phyloP scores from a whole-genome alignment of 176 grass and related monocot genomes.

The Coix lacrymajobi region DNA sequence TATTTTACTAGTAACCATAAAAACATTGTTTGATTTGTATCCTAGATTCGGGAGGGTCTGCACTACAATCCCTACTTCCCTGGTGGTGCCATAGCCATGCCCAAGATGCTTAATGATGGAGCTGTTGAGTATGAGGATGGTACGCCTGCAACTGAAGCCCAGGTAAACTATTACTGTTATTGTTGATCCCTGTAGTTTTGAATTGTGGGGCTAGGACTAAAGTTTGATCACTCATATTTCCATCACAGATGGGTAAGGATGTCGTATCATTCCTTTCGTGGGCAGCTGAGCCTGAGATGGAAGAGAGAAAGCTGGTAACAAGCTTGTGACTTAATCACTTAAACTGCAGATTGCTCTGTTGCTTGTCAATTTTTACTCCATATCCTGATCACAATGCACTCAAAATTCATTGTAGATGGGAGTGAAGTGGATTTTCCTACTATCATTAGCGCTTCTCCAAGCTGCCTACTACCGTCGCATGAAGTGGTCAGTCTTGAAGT shows the following conservation, averaged over 20 bases:
- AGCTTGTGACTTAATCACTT: neutral
- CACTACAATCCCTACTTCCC: conserved; percentile 99
- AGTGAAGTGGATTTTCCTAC: conserved; percentile 97
- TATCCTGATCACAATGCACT: neutral
- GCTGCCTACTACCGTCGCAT: conserved; percentile 96
- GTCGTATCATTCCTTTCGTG: conserved; percentile 88
- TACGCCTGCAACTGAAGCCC: conserved; percentile 90
- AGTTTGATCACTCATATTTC: conserved; percentile 11
- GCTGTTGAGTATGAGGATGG: conserved; percentile 95
- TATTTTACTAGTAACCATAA: neutral
- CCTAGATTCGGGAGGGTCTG: conserved; percentile 91
- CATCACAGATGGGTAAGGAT: conserved; percentile 94
- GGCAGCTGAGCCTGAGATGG: conserved; percentile 99
- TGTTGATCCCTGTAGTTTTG: neutral
- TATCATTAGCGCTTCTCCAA: conserved; percentile 95
- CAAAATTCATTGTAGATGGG: conserved; percentile 51
- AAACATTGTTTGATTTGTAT: neutral
- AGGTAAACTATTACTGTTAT: conserved; percentile 34
- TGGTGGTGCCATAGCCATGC: conserved; percentile 99
- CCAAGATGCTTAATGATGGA: conserved; percentile 98
- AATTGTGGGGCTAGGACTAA: neutral
- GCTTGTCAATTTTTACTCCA: neutral
- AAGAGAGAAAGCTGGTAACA: conserved; percentile 96
- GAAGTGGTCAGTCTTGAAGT: conserved; percentile 93
- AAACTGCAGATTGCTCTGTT: neutral